A percentile compares a stretch with the other conserved stretches of the same genome.
Conservation (phyloP, 2,329 filamentous ascomycete species). For the Fusarium guadeloupense region DNA sequence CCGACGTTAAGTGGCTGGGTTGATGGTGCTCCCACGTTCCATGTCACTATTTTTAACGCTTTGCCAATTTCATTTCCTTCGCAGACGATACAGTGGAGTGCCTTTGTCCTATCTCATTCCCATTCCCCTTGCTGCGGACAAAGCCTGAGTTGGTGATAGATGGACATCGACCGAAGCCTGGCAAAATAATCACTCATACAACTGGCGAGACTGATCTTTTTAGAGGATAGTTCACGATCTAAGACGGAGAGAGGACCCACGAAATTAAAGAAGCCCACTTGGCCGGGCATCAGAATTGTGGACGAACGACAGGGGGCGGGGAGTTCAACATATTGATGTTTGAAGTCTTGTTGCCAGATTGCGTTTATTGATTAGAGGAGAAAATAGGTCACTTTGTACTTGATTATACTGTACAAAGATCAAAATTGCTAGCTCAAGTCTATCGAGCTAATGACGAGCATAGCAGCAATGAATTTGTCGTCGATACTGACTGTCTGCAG, state of each 20-base stretch:
- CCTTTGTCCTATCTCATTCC: conserved; percentile 5
- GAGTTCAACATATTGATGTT: conserved; percentile 15
- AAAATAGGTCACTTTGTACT: too few relatives aligned
- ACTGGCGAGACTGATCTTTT: conserved; percentile 10
- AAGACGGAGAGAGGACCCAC: conserved; percentile 11
- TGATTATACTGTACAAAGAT: too few relatives aligned
- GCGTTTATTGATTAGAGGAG: too few relatives aligned
- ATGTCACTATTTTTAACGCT: conserved; percentile 5
- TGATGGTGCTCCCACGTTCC: conserved; percentile 20
- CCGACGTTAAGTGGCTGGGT: conserved; percentile 4
- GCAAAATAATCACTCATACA: conserved; percentile 28
- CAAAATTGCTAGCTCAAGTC: too few relatives aligned
- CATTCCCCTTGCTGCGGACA: conserved; percentile 3
- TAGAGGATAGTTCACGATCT: conserved; percentile 1
- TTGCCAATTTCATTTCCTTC: conserved; percentile 15
- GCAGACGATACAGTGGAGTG: conserved; percentile 19
- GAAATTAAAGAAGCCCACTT: conserved; percentile 26
- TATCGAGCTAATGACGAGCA: too few relatives aligned
- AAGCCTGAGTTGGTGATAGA: conserved; percentile 11
- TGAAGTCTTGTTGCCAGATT: too few relatives aligned
- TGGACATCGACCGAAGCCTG: neutral
- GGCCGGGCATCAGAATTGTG: conserved; percentile 5
- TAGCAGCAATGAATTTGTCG: neutral
- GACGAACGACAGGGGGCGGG: conserved; percentile 32
- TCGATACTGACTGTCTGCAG: conserved; percentile 2